These are phyloP conservation scores for Geotrichum klebahnii DNA, from an alignment of 1,139 yeast species.

Conservation along the genomic window DNA sequence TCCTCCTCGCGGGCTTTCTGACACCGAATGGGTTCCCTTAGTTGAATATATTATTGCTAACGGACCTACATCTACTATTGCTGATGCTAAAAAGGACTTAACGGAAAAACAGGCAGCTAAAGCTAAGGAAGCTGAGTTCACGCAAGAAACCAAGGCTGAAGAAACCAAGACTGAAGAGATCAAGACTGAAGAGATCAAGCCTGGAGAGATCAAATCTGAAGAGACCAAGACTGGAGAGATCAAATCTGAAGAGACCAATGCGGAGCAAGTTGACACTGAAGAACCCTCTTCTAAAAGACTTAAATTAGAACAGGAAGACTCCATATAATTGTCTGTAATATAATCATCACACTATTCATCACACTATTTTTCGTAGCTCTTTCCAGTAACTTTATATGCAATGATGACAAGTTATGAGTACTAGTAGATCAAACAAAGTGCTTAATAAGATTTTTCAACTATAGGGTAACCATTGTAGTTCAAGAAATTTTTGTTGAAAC, in stretches of 20 bases:
- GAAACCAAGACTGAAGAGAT: neutral
- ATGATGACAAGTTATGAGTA: conserved; percentile 3
- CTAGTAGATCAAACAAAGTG: too few species aligned
- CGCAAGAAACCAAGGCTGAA: neutral
- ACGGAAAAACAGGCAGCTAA: neutral
- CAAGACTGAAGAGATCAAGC: neutral
- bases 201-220: too few species aligned
- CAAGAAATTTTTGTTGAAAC: conserved; percentile 10
- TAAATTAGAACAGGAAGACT: too few species aligned
- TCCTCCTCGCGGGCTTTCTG: conserved; percentile 2
- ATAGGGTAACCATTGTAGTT: conserved; percentile 9
- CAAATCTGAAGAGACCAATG: conserved; percentile 1
- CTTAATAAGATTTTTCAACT: too few species aligned
- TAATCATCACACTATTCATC: too few species aligned
- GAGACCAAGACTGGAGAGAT: neutral
- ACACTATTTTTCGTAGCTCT: too few species aligned
- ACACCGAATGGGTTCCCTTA: conserved; percentile 22
- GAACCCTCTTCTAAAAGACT: too few species aligned
- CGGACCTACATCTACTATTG: conserved; percentile 15
- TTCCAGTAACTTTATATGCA: too few species aligned
- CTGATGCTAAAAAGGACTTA: neutral
- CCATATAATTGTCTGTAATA: too few species aligned
- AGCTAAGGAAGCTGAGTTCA: neutral
- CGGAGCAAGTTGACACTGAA: neutral
- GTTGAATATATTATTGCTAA: conserved; percentile 17